Evolutionary conservation across 805 yeast species (phyloP).

Genomic region (Starmerella etchellsii): DNA sequence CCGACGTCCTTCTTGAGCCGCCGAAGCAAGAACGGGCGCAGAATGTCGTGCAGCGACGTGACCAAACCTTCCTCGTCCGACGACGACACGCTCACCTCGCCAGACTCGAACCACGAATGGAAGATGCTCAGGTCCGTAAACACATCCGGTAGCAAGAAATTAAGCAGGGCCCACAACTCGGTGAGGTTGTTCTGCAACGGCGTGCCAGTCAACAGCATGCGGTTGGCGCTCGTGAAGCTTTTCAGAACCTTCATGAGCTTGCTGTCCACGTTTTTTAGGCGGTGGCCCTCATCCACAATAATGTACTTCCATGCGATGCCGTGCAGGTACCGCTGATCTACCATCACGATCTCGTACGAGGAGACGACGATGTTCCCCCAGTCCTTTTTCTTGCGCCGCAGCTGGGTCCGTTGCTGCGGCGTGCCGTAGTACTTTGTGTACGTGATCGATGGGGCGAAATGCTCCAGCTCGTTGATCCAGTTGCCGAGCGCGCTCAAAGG

Average conservation of each 20-base stretch:
- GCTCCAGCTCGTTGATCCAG: conserved; percentile 63
- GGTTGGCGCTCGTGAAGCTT: conserved; percentile 43
- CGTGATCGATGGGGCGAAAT: conserved; percentile 59
- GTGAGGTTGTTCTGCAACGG: conserved; percentile 84
- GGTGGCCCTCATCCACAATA: conserved; percentile 92
- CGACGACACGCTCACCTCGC: conserved; percentile 41
- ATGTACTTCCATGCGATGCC: conserved; percentile 61
- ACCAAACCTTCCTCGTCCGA: conserved; percentile 51
- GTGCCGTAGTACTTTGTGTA: conserved; percentile 50
- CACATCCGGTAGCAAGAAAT: conserved; percentile 84
- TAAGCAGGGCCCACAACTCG: conserved; percentile 84
- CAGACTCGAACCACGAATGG: conserved; percentile 81
- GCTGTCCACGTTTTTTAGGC: conserved; percentile 76
- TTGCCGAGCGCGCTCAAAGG: conserved; percentile 85
- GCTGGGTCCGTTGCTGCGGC: conserved; percentile 40
- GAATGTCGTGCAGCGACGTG: conserved; percentile 67
- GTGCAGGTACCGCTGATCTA: conserved; percentile 48
- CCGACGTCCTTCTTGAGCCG: conserved; percentile 67
- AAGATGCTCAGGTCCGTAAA: conserved; percentile 81
- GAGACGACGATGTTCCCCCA: conserved; percentile 50
- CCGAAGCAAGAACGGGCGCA: conserved; percentile 77
- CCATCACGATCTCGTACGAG: conserved; percentile 66
- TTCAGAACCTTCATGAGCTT: conserved; percentile 60
- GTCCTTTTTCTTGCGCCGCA: conserved; percentile 28
- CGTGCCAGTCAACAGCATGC: conserved; percentile 85